Conservation (phyloP, 257 asterid species). For the Rauvolfia tetraphylla region DNA sequence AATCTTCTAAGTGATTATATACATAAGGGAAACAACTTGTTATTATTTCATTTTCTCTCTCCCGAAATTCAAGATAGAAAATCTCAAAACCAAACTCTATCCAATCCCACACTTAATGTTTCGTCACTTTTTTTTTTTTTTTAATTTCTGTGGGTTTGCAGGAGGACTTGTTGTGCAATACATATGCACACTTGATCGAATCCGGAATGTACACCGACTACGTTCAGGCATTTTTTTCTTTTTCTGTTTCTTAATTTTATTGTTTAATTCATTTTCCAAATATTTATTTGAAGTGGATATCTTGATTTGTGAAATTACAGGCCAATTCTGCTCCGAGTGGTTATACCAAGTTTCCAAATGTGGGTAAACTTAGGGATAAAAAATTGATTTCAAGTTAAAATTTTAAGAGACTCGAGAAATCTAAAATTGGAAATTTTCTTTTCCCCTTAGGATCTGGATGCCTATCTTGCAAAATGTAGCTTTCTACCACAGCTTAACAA, state of each 20-base stretch:
- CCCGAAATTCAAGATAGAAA: too few species aligned
- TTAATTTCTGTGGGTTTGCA: slow-evolving; percentile 22
- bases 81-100: too few species aligned
- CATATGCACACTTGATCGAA: slow-evolving; percentile 46
- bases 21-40: too few species aligned
- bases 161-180: slow-evolving; percentile 61
- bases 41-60: too few species aligned
- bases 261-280: neutral
- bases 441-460: slow-evolving; percentile 58
- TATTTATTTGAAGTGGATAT: neutral
- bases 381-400: too few species aligned
- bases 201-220: slow-evolving; percentile 65
- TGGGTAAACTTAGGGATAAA: slow-evolving; percentile 28
- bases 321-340: slow-evolving; percentile 89
- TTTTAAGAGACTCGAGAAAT: too few species aligned
- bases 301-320: slow-evolving; percentile 37
- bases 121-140: too few species aligned
- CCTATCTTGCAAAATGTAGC: slow-evolving; percentile 57
- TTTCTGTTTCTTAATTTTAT: neutral
- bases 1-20: too few species aligned
- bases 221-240: slow-evolving; percentile 45
- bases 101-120: too few species aligned
- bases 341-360: slow-evolving; percentile 79
- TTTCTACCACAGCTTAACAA: slow-evolving; percentile 85
- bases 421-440: too few species aligned